phyloP scores from a whole-genome alignment of 202 grass and related monocot genomes.

The Musa balbisiana region DNA sequence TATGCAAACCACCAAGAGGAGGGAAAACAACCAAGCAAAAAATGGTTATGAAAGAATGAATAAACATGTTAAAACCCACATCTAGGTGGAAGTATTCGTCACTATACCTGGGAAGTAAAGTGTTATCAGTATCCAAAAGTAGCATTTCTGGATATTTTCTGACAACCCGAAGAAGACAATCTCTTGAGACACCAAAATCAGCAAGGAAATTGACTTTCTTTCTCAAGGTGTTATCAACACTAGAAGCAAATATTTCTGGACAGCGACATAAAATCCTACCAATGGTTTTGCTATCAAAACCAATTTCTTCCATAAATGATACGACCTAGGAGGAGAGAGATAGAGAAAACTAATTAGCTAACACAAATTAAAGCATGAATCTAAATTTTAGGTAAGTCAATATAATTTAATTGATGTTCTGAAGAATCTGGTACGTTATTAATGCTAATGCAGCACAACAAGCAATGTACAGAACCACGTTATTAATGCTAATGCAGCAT shows the following conservation, averaged over 20 bases:
- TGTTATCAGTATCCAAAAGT: constrained; percentile 60
- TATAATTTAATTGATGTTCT: background rate
- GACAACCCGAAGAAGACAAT: constrained; percentile 60
- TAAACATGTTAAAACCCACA: constrained; percentile 1
- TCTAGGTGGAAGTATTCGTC: background rate
- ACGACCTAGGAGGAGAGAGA: constrained; percentile 35
- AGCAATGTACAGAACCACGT: no score
- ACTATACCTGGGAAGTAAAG: constrained; percentile 68
- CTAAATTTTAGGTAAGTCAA: background rate
- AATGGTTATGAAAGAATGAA: constrained; percentile 5
- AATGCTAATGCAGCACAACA: background rate
- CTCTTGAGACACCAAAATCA: constrained; percentile 62
- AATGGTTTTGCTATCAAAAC: constrained; percentile 45
- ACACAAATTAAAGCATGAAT: background rate
- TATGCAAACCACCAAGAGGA: background rate
- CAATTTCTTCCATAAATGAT: constrained; percentile 57
- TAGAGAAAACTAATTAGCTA: background rate
- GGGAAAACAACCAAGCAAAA: background rate
- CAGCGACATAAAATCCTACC: constrained; percentile 53
- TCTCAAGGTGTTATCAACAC: constrained; percentile 61
- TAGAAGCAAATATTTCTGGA: constrained; percentile 75
- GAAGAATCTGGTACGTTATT: background rate
- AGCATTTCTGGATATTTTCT: constrained; percentile 83
- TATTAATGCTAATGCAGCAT: no score
- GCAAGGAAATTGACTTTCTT: constrained; percentile 70